phyloP scores from a whole-genome alignment of 306 rosid genomes.

The Cyamopsis tetragonoloba region DNA sequence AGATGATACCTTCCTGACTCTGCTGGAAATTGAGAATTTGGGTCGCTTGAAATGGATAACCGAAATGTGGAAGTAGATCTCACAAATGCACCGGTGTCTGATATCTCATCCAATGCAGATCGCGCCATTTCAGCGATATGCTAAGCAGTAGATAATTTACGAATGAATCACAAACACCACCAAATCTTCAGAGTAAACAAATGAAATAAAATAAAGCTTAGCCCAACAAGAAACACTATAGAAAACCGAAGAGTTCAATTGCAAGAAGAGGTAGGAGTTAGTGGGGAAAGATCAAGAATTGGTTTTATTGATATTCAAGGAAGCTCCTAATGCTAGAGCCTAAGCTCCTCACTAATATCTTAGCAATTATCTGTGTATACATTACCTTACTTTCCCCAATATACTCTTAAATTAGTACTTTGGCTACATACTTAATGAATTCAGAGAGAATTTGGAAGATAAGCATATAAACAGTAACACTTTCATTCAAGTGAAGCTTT shows the following conservation, averaged over 20 bases:
- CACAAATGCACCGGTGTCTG: constrained; percentile 74
- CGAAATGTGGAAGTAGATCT: constrained; percentile 84
- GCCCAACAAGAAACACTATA: neutral
- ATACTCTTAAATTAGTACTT: too few species aligned
- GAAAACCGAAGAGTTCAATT: too few species aligned
- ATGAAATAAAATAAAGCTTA: neutral
- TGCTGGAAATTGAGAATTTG: constrained; percentile 54
- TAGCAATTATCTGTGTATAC: too few species aligned
- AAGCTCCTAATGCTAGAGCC: too few species aligned
- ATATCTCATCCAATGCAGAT: constrained; percentile 68
- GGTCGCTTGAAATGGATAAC: constrained; percentile 52
- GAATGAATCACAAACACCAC: constrained; percentile 9
- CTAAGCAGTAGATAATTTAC: constrained; percentile 40
- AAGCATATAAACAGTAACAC: neutral
- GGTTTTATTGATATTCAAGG: too few species aligned
- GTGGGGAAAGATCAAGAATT: too few species aligned
- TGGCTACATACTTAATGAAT: neutral
- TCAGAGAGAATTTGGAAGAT: neutral
- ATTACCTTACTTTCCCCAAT: too few species aligned
- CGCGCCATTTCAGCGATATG: constrained; percentile 52
- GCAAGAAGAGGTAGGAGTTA: too few species aligned
- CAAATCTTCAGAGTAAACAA: constrained; percentile 26
- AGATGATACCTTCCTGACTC: constrained; percentile 91
- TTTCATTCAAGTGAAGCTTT: neutral
- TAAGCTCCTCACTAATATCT: too few species aligned